phyloP scores from a whole-genome alignment of 306 rosid species.

The Quillaja saponaria region DNA sequence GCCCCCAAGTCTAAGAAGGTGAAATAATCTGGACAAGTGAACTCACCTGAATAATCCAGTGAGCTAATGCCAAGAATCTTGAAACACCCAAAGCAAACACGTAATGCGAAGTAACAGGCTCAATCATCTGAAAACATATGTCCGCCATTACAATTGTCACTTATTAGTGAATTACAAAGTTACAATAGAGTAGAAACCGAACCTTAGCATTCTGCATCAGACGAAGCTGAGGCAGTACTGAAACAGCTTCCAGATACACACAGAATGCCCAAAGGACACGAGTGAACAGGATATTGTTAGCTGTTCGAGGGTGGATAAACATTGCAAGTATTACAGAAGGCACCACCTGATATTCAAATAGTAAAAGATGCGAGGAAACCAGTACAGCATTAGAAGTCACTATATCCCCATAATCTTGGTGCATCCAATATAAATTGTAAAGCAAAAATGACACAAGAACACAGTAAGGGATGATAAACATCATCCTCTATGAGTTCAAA shows the following conservation, averaged over 20 bases:
- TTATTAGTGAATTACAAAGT: neutral
- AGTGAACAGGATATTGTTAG: neutral
- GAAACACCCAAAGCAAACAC: conserved; percentile 86
- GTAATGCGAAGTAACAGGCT: conserved; percentile 79
- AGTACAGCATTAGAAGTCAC: neutral
- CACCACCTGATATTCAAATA: conserved; percentile 44
- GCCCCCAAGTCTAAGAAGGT: neutral
- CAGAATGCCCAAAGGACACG: conserved; percentile 62
- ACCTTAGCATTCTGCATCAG: conserved; percentile 86
- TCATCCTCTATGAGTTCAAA: neutral
- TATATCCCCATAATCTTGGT: neutral
- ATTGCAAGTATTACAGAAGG: conserved; percentile 53
- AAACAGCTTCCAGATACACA: conserved; percentile 61
- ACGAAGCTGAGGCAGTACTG: conserved; percentile 79
- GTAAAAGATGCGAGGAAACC: neutral
- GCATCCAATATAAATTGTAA: neutral
- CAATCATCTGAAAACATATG: conserved; percentile 56
- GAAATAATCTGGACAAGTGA: neutral
- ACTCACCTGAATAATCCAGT: conserved; percentile 70
- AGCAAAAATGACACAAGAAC: neutral
- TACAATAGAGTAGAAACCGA: neutral
- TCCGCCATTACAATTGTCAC: neutral
- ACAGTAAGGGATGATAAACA: neutral
- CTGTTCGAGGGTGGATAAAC: conserved; percentile 40
- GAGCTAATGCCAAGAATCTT: conserved; percentile 67